Percentiles rank a stretch among this genome's conserved stretches.
Evolutionary conservation across 257 asterid genomes (phyloP).

Genomic region (Echites panduratus): DNA sequence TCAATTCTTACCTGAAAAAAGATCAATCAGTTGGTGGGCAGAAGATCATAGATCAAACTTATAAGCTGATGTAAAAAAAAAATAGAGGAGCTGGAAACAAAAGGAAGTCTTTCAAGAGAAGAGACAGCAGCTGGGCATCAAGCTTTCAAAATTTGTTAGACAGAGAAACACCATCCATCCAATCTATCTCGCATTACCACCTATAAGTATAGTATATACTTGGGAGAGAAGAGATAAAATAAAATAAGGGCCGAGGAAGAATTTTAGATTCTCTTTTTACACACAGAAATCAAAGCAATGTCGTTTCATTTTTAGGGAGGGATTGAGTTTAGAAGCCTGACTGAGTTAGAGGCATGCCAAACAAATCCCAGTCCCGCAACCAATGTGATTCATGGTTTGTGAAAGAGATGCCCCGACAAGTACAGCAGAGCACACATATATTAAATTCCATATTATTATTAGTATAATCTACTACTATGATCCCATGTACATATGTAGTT

Average conservation of each 20-base stretch:
- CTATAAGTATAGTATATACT: conserved; percentile 18
- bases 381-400: conserved; percentile 43
- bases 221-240: conserved; percentile 16
- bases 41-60: conserved; percentile 2
- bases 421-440: conserved; percentile 38
- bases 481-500: conserved; percentile 14
- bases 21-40: neutral
- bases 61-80: neutral
- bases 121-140: neutral
- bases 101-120: conserved; percentile 5
- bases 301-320: conserved; percentile 26
- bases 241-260: conserved; percentile 29
- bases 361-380: conserved; percentile 62
- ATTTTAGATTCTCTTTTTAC: conserved; percentile 32
- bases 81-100: neutral
- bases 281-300: conserved; percentile 64
- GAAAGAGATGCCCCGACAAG: conserved; percentile 61
- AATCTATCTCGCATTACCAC: conserved; percentile 10
- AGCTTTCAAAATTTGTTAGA: conserved; percentile 10
- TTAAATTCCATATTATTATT: conserved; percentile 10
- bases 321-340: neutral
- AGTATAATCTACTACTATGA: neutral
- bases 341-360: conserved; percentile 53
- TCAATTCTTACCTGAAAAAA: neutral
- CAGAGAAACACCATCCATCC: conserved; percentile 13